Evolutionary conservation across 192 early-diverging fungal species (phyloP), one percentile per base, ranked within the genome.

Genomic region (Piromyces sp.): DNA sequence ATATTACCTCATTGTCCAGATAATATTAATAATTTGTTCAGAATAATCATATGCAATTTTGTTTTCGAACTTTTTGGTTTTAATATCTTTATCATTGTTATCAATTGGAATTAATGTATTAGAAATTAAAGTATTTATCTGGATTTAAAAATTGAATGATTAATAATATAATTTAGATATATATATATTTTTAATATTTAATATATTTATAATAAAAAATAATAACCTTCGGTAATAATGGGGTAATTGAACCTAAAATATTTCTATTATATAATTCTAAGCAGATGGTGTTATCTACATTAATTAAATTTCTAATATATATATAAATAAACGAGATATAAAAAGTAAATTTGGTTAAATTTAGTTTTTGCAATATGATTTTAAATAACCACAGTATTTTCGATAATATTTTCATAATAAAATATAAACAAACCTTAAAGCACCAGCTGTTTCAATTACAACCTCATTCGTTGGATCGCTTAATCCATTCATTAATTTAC

Each of bases 401-500:
- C n/a, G n/a, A n/a, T n/a, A n/a, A n/a, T n/a, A n/a, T n/a, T n/a
- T n/a, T n/a, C n/a, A n/a, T n/a, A 33, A 33, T 33, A 33, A 33
- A 33, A 33, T 33, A 33, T 6, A 33, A 22, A 19, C 16, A 86
- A 30, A 81, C 90, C 92, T 84, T 79, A 95, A 86, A 12, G 94
- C 92, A 37, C 96, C 94, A 13, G 92, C 81, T 38, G 87, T 87
- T 85, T 95, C 94, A 28, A 92, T 87, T 22, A 93, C 87, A 26
- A 95, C 93, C 40, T 94, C 93, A 26, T 89, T 87, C 19, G 91
- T 87, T 15, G 91, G 84, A 82, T 96, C 94, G 5, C 89, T 89
- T 29, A 96, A 84, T n/a, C 92, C 88, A 36, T 92, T 91, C 26
- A 97, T 87, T 33, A 97, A 86, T 7, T 86, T 86, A 28, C 85